Base-by-base conservation (phyloP, 768 basidiomycete species). In the Lepiota brunneoincarnata region DNA sequence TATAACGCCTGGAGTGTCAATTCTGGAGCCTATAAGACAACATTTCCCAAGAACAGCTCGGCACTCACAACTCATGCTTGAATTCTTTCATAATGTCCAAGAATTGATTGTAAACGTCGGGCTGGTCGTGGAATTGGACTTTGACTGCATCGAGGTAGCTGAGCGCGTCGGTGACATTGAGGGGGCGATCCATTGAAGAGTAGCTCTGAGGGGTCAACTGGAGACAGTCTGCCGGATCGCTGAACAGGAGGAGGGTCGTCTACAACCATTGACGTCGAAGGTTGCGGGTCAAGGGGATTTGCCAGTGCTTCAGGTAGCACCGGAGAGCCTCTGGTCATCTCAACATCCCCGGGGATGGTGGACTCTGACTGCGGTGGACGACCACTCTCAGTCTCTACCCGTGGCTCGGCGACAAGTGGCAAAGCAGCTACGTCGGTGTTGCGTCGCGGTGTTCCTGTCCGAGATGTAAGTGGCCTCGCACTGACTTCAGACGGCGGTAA, bases 31-130 rank as follows among this genome's bases (percentile, higher is more conserved):
- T 26, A 49, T 49, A 11, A 58, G 53, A 36, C 14, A n/a, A 49
- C n/a, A 17, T 37, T 28, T 17, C 14, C 53, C 17, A 23, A 42
- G 40, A 51, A 55, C 14, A 47, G 23, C 48, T 11, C 9, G 43
- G 26, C 20, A 81, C 87, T 64, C 63, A 91, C 91, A 77, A 74
- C 66, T 96, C 92, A 62, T 91, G 91, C 74, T 99, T 98, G 73
- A 99, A 99, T 70, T 98, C 94, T 75, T 98, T 98, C 97, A 97
- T 97, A 65, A 97, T 95, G 67, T 96, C 93, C 69, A 95, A 72
- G 63, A 94, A 94, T 59, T 88, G 81, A 71, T 97, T 96, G 71
- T 97, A 97, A 38, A 95, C 92, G 64, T 93, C 90, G n/a, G 93
- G 93, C 67, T 91, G 86, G 68, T 93, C 89, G 51, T 83, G 80